phyloP scores from a whole-genome alignment of 2,329 filamentous ascomycete species.

The Neodidymelliopsis sp. region DNA sequence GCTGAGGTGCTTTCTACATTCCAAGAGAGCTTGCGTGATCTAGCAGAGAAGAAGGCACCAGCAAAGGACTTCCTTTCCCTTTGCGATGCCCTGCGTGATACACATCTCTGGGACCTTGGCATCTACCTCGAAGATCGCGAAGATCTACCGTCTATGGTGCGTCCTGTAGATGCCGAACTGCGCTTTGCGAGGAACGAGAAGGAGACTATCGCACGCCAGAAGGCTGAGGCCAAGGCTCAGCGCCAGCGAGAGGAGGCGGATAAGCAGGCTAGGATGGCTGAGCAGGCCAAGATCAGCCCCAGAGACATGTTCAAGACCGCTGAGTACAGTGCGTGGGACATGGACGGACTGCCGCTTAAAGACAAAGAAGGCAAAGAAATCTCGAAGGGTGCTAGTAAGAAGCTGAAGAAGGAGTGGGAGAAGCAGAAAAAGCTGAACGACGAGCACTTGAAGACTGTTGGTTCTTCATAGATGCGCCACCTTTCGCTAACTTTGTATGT shows the following conservation, averaged over 20 bases:
- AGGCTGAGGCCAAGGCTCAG: conserved; percentile 55
- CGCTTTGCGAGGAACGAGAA: conserved; percentile 62
- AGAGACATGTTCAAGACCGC: conserved; percentile 64
- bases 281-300: conserved; percentile 65
- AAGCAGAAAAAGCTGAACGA: conserved; percentile 86
- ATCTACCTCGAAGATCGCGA: conserved; percentile 88
- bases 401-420: conserved; percentile 88
- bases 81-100: conserved; percentile 77
- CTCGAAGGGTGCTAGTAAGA: conserved; percentile 80
- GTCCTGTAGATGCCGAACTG: conserved; percentile 68
- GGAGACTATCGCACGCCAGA: conserved; percentile 55
- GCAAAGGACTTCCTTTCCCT: conserved; percentile 77
- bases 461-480: background rate
- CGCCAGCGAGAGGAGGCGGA: conserved; percentile 67
- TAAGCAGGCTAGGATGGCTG: conserved; percentile 61
- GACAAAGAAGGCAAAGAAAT: conserved; percentile 81
- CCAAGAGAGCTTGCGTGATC: conserved; percentile 67
- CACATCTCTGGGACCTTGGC: conserved; percentile 79
- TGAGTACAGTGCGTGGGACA: conserved; percentile 82
- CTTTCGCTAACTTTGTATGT: background rate
- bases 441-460: conserved; percentile 34
- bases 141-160: conserved; percentile 75
- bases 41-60: conserved; percentile 58
- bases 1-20: conserved; percentile 58
- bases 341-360: conserved; percentile 79